Evolutionary conservation across 768 basidiomycete genomes (phyloP), one percentile per base, ranked within the genome.

Genomic region (Pisolithus tinctorius): DNA sequence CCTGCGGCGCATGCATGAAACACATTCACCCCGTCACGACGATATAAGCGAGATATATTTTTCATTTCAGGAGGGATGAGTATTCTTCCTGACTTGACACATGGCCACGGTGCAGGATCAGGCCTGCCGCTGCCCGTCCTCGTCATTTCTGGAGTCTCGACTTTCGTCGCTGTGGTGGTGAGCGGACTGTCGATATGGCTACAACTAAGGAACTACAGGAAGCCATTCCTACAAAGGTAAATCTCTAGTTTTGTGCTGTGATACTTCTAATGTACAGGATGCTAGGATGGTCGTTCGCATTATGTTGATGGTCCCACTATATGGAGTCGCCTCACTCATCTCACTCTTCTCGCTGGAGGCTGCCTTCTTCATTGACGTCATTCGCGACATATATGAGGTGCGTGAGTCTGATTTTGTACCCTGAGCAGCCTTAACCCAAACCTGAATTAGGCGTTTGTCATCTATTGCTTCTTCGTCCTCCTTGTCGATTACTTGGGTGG

Each of bases 301-400:
- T 63, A 93, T 98, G 88, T 55, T 97, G 59, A 97, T 97, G 93
- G 90, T 90, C 5, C 95, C 95, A 0, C 72, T 98, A 27, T 98
- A 99, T 65, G 92, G 83, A 1, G 74, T 98, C 27, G 79, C 96
- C 0, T 93, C 92, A 4, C 74, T 97, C 58, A 92, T 97, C 55
- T 92, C 95, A 0, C 74, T 99, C 38, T 91, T 93, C 71, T 96
- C 93, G 0, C 73, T 97, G 49, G 88, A 95, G 63, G 92, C 88
- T 2, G 96, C 96, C 0, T 97, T 97, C 72, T 85, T 96, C 55
- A 94, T 99, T 54, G 96, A 99, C 65, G 92, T 81, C 14, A 75
- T 98, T 54, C 80, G 96, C 40, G 96, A 98, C 67, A 80, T 99
- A 14, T 99, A 99, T 66, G 96, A 99, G 79, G 93, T 92, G 53